Base-by-base conservation (phyloP, 352 stramenopile genomes). In the Phytophthora niederhauseri region DNA sequence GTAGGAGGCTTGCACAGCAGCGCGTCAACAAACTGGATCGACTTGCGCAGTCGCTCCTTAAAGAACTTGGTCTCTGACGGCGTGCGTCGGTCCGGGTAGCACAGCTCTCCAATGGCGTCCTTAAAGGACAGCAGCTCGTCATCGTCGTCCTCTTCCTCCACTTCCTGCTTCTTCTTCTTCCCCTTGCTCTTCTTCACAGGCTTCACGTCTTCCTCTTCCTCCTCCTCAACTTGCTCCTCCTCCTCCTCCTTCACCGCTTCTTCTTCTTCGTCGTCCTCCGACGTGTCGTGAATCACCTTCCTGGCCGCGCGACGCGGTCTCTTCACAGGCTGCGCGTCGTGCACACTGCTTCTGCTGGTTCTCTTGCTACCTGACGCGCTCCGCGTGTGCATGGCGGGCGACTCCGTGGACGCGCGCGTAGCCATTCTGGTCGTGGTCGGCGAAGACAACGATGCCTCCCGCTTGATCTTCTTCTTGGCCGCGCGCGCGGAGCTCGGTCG, bases 11-110 rank as follows among this genome's bases (percentile, higher is more conserved):
- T 77, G 55, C 84, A 92, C 2, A 92, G 66, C 58, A 88, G 70
- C 6, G 84, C 82, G 54, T 92, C 84, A 9, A 92, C 84, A 64
- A 92, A 89, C 64, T 87, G 45, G 36, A 92, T 90, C 15, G 84
- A 77, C 66, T 85, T 85, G 51, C 81, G 78, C 26, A 92, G 60
- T 31, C 81, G 74, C 7, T 89, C 78, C 63, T 93, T 93, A 52
- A 93, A 90, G 61, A 91, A 91, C 63, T 76, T 77, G 24, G 77
- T 90, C 61, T 89, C 76, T 26, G 64, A 68, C 2, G 68, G 66
- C 1, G 79, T 81, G 50, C 85, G 85, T 12, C 77, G 69, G 9
- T 90, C 82, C 8, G 73, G 66, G 51, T 88, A 93, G 67, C 85
- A 90, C 70, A 91, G 68, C 24, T 91, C 79, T 1, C 82, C 81